phyloP scores from a whole-genome alignment of 2,329 filamentous ascomycete genomes.

The Colletotrichum cereale region DNA sequence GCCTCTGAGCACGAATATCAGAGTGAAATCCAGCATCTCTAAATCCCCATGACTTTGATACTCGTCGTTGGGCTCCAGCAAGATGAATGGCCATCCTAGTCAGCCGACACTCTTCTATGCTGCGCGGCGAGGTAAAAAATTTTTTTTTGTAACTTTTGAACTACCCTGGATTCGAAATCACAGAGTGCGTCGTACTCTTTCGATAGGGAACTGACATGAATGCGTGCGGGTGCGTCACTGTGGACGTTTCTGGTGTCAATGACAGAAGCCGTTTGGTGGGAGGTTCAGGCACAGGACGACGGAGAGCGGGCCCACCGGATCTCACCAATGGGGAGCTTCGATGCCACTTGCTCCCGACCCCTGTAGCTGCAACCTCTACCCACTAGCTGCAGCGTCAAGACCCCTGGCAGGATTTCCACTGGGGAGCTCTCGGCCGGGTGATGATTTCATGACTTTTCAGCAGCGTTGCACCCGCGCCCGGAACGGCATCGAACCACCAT shows the following conservation, averaged over 20 bases:
- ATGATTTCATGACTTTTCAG: conserved; percentile 39
- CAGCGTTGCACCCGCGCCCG: conserved; percentile 29
- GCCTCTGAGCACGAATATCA: neutral
- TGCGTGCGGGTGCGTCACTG: neutral
- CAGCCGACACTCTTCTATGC: neutral
- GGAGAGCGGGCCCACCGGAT: neutral
- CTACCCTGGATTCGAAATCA: neutral
- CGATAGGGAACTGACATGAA: neutral
- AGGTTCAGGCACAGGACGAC: neutral
- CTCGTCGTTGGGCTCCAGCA: neutral
- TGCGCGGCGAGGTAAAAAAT: too few species aligned
- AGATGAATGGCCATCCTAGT: neutral
- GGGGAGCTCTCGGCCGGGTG: conserved; percentile 31
- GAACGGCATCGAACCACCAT: conserved; percentile 37
- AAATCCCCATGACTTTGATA: neutral
- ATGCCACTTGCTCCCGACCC: neutral
- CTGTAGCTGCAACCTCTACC: conserved; percentile 19
- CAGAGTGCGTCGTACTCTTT: neutral
- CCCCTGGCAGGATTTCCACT: conserved; percentile 29
- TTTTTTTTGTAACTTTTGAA: too few species aligned
- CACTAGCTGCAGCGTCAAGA: conserved; percentile 16
- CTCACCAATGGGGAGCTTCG: conserved; percentile 31
- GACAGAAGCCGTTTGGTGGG: neutral
- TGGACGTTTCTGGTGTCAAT: neutral
- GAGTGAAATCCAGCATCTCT: neutral